These are phyloP conservation scores for Lantana camara DNA, from an alignment of 257 asterid species.

Conservation along the genomic window DNA sequence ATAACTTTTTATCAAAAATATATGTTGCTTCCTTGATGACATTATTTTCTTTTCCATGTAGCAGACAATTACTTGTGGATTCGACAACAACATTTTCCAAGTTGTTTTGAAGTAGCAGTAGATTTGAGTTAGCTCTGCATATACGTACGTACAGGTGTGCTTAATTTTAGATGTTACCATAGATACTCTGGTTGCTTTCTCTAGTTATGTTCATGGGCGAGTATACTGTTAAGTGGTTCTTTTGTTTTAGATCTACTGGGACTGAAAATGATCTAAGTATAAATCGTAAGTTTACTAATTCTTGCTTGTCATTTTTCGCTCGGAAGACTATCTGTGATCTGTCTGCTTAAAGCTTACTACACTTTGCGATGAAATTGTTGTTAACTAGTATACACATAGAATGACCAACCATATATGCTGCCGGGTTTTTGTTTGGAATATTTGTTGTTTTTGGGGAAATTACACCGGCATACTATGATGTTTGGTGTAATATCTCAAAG, in stretches of 20 bases:
- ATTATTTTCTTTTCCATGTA: conserved; percentile 10
- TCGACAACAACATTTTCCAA: conserved; percentile 28
- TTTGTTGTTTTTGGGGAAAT: too few relatives aligned
- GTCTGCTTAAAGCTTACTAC: too few relatives aligned
- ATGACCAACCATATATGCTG: too few relatives aligned
- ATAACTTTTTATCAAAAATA: neutral
- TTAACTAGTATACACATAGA: too few relatives aligned
- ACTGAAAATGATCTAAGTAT: neutral
- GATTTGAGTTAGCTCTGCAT: conserved; percentile 40
- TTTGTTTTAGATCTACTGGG: neutral
- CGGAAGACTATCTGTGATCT: too few relatives aligned
- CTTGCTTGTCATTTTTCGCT: neutral
- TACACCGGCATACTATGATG: too few relatives aligned
- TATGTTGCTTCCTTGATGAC: neutral
- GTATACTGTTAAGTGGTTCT: conserved; percentile 28
- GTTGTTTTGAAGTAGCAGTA: conserved; percentile 30
- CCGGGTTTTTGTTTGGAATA: too few relatives aligned
- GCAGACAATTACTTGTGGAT: conserved; percentile 44
- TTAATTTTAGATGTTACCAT: conserved; percentile 30
- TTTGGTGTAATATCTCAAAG: too few relatives aligned
- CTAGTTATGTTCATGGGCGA: conserved; percentile 24
- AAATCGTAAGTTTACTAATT: conserved; percentile 3
- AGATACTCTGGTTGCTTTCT: conserved; percentile 18
- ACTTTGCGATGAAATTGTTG: too few relatives aligned
- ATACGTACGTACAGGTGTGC: conserved; percentile 37